phyloP scores from a whole-genome alignment of 2,329 filamentous ascomycete species.

The Trichoderma sp. region DNA sequence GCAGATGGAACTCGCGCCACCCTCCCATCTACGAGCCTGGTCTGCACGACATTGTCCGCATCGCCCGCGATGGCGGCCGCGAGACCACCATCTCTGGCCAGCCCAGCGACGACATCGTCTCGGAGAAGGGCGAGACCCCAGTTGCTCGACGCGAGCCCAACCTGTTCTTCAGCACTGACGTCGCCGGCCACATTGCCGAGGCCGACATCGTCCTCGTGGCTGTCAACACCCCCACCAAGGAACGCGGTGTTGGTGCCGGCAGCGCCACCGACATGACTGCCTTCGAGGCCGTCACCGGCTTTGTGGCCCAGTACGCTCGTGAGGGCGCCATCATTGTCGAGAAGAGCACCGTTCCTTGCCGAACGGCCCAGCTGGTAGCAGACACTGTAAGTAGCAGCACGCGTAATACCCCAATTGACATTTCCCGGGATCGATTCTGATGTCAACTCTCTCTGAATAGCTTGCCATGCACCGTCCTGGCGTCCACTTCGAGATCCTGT shows the following conservation, averaged over 20 bases:
- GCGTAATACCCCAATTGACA: not conserved
- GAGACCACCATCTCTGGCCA: conserved; percentile 46
- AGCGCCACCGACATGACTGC: conserved; percentile 72
- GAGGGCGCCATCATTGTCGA: conserved; percentile 74
- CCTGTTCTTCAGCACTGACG: conserved; percentile 72
- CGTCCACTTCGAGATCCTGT: conserved; percentile 72
- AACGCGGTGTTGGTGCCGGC: conserved; percentile 67
- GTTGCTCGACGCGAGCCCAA: conserved; percentile 59
- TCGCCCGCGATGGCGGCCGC: conserved; percentile 61
- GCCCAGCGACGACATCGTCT: conserved; percentile 34
- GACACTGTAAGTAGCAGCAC: conserved; percentile 57
- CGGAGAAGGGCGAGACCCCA: conserved; percentile 30
- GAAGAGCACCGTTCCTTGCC: conserved; percentile 78
- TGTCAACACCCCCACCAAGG: conserved; percentile 80
- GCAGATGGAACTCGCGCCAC: conserved; percentile 70
- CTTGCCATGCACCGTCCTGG: conserved; percentile 61
- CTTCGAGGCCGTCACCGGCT: conserved; percentile 68
- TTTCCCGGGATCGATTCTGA: not conserved
- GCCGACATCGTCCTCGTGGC: conserved; percentile 75
- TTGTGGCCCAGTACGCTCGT: conserved; percentile 67
- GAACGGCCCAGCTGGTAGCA: conserved; percentile 69
- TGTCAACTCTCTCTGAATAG: conserved; percentile 35
- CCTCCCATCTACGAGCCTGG: conserved; percentile 78
- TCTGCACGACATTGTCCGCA: conserved; percentile 66
- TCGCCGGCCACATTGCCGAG: conserved; percentile 60